Conservation (phyloP, 257 asterid genomes). For the Petrea volubilis region DNA sequence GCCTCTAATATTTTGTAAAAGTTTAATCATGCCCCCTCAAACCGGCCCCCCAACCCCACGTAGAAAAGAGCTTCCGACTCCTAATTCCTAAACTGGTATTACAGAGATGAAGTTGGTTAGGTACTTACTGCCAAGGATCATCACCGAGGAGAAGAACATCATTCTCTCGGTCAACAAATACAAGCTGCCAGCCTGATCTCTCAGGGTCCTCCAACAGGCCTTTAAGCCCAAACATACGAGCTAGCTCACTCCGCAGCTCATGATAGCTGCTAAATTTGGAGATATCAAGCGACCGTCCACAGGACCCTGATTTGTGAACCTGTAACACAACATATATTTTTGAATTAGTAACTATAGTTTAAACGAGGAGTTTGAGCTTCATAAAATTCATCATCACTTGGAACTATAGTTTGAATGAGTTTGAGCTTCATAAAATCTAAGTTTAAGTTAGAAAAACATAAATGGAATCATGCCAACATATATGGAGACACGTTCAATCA, state of each 20-base stretch:
- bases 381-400: too few relatives aligned
- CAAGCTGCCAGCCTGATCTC: conserved; percentile 99
- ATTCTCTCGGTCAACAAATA: conserved; percentile 95
- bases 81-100: too few relatives aligned
- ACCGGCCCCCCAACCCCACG: too few relatives aligned
- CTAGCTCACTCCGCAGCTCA: conserved; percentile 92
- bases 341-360: not conserved
- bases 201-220: conserved; percentile 95
- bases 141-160: conserved; percentile 98
- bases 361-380: too few relatives aligned
- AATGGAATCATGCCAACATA: too few relatives aligned
- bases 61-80: too few relatives aligned
- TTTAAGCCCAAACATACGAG: conserved; percentile 90
- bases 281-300: conserved; percentile 86
- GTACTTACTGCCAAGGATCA: conserved; percentile 97
- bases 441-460: too few relatives aligned
- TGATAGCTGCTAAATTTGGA: conserved; percentile 91
- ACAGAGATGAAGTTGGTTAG: not conserved
- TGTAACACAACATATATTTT: conserved; percentile 25
- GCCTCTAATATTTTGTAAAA: too few relatives aligned
- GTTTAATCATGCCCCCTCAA: too few relatives aligned
- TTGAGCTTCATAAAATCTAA: too few relatives aligned
- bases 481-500: too few relatives aligned
- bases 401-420: too few relatives aligned
- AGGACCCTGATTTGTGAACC: conserved; percentile 97